Evolutionary conservation across 2,329 filamentous ascomycete species (phyloP), one percentile per base, ranked within the genome.

Genomic region (Aspergillus sp.): DNA sequence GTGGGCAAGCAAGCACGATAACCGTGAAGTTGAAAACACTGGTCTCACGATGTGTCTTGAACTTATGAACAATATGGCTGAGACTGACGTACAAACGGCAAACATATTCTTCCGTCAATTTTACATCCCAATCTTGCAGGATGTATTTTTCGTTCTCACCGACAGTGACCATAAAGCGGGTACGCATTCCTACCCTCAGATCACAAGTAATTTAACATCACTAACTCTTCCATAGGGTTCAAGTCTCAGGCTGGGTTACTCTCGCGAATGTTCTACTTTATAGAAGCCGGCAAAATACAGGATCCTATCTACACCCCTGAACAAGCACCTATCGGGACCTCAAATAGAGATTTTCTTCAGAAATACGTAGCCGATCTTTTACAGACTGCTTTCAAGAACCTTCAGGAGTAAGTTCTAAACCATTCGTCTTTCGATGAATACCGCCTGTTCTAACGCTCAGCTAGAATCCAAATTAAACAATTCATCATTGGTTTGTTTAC

Each of bases 1-100:
- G 83, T 99, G 95, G 96, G 95, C 96, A n/a, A 97, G 93, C 81
- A 99, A 99, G 82, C 95, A 99, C 77, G 95, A 99, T 79, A 99
- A 99, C 78, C 90, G 95, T 60, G 92, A 97, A 72, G 95, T 99
- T 30, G 95, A 99, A 77, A 91, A 90, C 65, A 96, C 95, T 40
- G 95, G 95, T 60, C 86, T 99, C 60, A 95, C 93, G 77, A 99
- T 99, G 95, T 98, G 93, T 75, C 86, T 96, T 65, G 95, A 99
- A 78, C 83, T 99, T 64, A 93, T 99, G 73, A 93, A 90, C 77
- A 99, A 99, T 78, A 96, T 99, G 80, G 91, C 93, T 8, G 93
- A 97, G 68, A 89, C 92, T 1, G 93, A 98, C 73, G 79, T 85
- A 19, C 82, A 88, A 70, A 98, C 92, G 0, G 90, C 93, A 63